Conservation (phyloP, 306 rosid genomes). For the Prinsepia uniflora region DNA sequence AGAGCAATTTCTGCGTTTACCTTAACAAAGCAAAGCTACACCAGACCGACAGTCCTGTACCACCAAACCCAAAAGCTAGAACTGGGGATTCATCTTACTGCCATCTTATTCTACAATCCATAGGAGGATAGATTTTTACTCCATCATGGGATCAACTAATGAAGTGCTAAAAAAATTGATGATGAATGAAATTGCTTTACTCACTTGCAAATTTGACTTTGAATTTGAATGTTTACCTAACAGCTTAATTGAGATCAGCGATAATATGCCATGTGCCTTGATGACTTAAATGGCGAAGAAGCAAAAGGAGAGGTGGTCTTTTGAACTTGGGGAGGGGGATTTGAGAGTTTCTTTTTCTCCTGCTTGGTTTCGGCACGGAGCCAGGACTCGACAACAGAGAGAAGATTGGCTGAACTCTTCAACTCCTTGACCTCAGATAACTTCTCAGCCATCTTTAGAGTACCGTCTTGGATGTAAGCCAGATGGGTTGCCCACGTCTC, state of each 20-base stretch:
- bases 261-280: constrained; percentile 87
- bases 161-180: background rate
- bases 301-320: constrained; percentile 32
- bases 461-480: constrained; percentile 93
- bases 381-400: constrained; percentile 90
- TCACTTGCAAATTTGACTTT: constrained; percentile 4
- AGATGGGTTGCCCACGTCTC: constrained; percentile 96
- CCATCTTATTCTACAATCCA: constrained; percentile 16
- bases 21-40: background rate
- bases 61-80: background rate
- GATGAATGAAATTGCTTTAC: constrained; percentile 15
- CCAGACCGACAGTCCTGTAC: background rate
- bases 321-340: constrained; percentile 38
- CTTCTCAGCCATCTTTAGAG: constrained; percentile 67
- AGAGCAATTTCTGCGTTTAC: background rate
- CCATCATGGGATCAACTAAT: background rate
- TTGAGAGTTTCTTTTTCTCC: constrained; percentile 53
- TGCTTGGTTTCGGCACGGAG: constrained; percentile 74
- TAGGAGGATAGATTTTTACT: background rate
- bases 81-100: background rate
- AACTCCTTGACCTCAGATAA: constrained; percentile 65
- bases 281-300: constrained; percentile 56
- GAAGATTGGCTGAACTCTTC: constrained; percentile 68
- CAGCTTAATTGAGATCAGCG: constrained; percentile 38
- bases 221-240: background rate